A percentile compares a stretch with the other conserved stretches of the same genome.
Evolutionary conservation across 805 yeast species (phyloP).

Genomic region (Geotrichum ghanense): DNA sequence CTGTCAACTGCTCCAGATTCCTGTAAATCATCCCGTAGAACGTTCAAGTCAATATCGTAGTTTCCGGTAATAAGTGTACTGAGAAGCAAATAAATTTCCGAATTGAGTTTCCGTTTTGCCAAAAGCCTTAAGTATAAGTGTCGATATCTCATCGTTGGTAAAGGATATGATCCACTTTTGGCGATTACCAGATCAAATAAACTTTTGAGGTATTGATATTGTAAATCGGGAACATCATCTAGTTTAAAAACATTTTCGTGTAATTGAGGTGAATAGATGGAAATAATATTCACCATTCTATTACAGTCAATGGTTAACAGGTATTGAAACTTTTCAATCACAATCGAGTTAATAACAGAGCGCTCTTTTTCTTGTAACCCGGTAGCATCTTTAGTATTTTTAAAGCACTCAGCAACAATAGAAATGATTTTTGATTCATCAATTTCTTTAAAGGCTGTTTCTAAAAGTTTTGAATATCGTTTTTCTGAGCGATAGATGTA

Average conservation of each 20-base stretch:
- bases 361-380: slow-evolving; percentile 5
- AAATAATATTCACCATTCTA: slow-evolving; percentile 29
- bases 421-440: slow-evolving; percentile 3
- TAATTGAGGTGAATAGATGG: slow-evolving; percentile 28
- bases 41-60: slow-evolving; percentile 19
- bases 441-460: slow-evolving; percentile 12
- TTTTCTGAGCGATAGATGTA: slow-evolving; percentile 44
- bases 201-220: slow-evolving; percentile 14
- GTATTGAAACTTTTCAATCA: slow-evolving; percentile 21
- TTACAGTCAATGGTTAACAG: slow-evolving; percentile 23
- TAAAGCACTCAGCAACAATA: slow-evolving; percentile 13
- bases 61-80: slow-evolving; percentile 23
- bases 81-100: slow-evolving; percentile 15
- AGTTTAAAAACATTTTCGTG: slow-evolving; percentile 29
- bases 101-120: slow-evolving; percentile 14
- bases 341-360: slow-evolving; percentile 19
- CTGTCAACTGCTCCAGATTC: slow-evolving; percentile 18
- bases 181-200: slow-evolving; percentile 10
- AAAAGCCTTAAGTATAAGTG: slow-evolving; percentile 13
- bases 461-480: slow-evolving; percentile 40
- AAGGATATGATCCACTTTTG: slow-evolving; percentile 2
- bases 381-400: slow-evolving; percentile 3
- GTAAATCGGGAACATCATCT: slow-evolving; percentile 18
- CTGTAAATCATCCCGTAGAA: slow-evolving; percentile 19
- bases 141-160: slow-evolving; percentile 11